Conservation (phyloP, 1,284 basidiomycete genomes). For the Takashimella koratensis region DNA sequence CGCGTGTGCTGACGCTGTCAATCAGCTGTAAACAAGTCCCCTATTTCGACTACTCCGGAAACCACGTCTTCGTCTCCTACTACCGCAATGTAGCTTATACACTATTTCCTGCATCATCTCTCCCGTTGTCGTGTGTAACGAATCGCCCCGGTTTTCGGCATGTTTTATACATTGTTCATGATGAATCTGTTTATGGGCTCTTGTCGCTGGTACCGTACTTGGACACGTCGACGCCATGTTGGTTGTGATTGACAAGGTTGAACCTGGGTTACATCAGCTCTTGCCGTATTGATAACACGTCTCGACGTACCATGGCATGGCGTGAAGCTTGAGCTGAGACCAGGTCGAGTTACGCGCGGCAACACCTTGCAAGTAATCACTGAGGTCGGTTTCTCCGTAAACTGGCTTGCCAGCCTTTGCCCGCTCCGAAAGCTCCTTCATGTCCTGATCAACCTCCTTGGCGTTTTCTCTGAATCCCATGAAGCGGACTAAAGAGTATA, state of each 20-base stretch:
- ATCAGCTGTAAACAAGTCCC: conserved; percentile 10
- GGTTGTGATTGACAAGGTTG: conserved; percentile 84
- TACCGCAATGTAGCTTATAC: not conserved
- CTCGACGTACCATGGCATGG: conserved; percentile 68
- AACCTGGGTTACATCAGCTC: conserved; percentile 70
- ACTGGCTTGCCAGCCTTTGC: conserved; percentile 72
- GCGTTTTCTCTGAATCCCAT: conserved; percentile 96
- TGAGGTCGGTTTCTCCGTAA: conserved; percentile 77
- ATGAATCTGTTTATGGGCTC: not conserved
- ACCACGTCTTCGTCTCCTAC: not conserved
- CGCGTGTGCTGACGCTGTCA: not conserved
- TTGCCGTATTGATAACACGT: no score
- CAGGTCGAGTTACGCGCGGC: conserved; percentile 89
- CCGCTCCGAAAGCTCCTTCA: conserved; percentile 68
- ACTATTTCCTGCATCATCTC: not conserved
- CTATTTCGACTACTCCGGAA: not conserved
- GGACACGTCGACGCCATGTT: conserved; percentile 77
- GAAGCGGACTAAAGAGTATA: conserved; percentile 68
- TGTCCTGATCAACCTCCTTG: conserved; percentile 70
- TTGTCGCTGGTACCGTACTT: conserved; percentile 57
- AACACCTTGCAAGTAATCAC: conserved; percentile 80
- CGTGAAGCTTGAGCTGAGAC: conserved; percentile 73
- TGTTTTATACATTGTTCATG: not conserved
- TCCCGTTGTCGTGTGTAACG: not conserved
- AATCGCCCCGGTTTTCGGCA: not conserved